Evolutionary conservation across 1,284 basidiomycete genomes (phyloP), one percentile per base, ranked within the genome.

Genomic region (Violaceomyces palustris): DNA sequence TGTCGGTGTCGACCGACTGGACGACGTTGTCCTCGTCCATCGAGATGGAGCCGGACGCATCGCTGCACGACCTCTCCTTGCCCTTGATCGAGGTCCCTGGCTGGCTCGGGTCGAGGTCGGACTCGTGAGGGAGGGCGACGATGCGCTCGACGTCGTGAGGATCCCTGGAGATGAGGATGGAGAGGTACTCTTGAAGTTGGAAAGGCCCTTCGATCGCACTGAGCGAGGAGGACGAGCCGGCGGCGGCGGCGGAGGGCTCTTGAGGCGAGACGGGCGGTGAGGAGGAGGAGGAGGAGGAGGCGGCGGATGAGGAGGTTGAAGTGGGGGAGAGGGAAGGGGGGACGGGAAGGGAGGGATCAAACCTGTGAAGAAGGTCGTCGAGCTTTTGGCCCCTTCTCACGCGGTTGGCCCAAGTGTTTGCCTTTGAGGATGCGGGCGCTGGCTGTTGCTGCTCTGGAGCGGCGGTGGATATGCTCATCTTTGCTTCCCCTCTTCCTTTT

Each of bases 101-200:
- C 6, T 45, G 36, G 11, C 49, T 27, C 5, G 31, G 64, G 59
- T 35, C 58, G 53, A 9, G 38, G 18, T 57, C 50, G 17, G 38
- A 41, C 36, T 53, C 51, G 18, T 46, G 46, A 1, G 69, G 69
- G 2, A 91, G 75, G 22, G 83, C 78, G 0, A 92, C 83, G 42
- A 97, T 86, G 6, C 80, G 75, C 27, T 87, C 81, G 22, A 96
- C 85, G 70, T 93, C 85, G 75, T 93, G 88, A 0, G 90, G 86
- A 74, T 93, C 84, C 27, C 82, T 77, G 8, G 85, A 82, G 51
- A 94, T 86, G 54, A 92, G 82, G 27, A 88, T 79, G 0, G 88
- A 84, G 39, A 98, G 87, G 75, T 92, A 96, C 72, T 97, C 91
- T 68, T 96, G 90, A 3, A 94, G 79, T 73, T 93, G 89, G 72